phyloP scores from a whole-genome alignment of 2,329 filamentous ascomycete species.

The Trichoderma oligosporum region DNA sequence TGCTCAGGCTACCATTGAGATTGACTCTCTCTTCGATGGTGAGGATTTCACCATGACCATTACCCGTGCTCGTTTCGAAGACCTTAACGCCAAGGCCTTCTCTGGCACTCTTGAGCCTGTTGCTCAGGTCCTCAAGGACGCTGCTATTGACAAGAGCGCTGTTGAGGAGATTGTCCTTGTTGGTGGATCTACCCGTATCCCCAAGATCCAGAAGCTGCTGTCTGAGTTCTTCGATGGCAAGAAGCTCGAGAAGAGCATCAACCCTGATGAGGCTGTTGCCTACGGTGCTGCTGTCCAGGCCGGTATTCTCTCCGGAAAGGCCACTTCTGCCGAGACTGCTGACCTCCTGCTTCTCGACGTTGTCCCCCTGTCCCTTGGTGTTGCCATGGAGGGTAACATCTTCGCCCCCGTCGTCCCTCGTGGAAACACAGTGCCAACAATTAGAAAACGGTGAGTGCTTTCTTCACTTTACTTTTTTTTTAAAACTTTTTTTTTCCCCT shows the following conservation, averaged over 20 bases:
- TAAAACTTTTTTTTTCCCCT: too few relatives aligned
- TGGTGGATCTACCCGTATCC: constrained; percentile 98
- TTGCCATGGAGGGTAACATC: constrained; percentile 99
- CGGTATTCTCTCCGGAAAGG: constrained; percentile 97
- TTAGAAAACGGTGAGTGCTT: constrained; percentile 62
- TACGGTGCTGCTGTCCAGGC: constrained; percentile 99
- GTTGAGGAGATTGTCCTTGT: constrained; percentile 99
- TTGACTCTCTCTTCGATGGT: constrained; percentile 96
- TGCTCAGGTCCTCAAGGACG: constrained; percentile 93
- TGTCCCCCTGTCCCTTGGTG: constrained; percentile 92
- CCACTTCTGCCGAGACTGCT: constrained; percentile 87
- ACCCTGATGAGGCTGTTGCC: constrained; percentile 98
- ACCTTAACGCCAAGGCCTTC: constrained; percentile 95
- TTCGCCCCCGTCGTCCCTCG: constrained; percentile 89
- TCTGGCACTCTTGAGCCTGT: constrained; percentile 90
- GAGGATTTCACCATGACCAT: constrained; percentile 97
- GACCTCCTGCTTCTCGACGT: constrained; percentile 96
- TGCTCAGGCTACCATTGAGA: constrained; percentile 96
- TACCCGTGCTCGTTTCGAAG: constrained; percentile 98
- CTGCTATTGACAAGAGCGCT: constrained; percentile 77
- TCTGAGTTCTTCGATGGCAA: constrained; percentile 99
- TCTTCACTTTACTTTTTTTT: constrained; percentile 1
- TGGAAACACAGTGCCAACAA: constrained; percentile 69
- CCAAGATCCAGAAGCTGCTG: constrained; percentile 97
- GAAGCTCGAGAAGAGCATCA: constrained; percentile 99